Base-by-base conservation (phyloP, 2,329 filamentous ascomycete species). In the Penicillium verrucosum region DNA sequence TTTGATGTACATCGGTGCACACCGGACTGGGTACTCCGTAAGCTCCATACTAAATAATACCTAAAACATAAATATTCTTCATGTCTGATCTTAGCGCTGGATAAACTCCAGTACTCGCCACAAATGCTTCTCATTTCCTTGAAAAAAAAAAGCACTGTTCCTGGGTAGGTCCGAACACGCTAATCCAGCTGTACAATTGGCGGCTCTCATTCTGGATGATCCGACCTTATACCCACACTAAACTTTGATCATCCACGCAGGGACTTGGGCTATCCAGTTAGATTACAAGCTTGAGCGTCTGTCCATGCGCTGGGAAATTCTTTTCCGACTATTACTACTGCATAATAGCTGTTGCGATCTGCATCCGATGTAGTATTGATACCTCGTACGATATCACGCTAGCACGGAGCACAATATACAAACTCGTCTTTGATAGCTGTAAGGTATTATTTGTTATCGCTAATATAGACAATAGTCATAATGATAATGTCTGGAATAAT, bases 171-270 rank as follows among this genome's bases (percentile, higher is more conserved):
- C 58, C 40, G 32, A 60, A 42, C 48, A 50, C 49, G 12, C 25
- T n/a, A 16, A 29, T 27, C 4, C 6, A 21, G 25, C 16, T 25
- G 50, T 42, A 43, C 41, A 41, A 60, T 56, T 61, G 54, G 59
- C 32, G 45, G 27, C 34, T 42, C 12, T n/a, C 30, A 42, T 53
- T 37, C 51, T 47, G 51, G 21, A 37, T 51, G 32, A 51, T 54
- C 49, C 41, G 48, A 51, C 21, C 36, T 40, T 42, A 40, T 46
- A 45, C 43, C 45, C 47, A 45, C 47, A 34, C 49, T 36, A 32
- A 50, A 57, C 55, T 46, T 34, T 54, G 63, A 60, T 63, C 55
- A 54, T 45, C 50, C 29, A 50, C 57, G 59, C 61, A 65, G 62
- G 61, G 60, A 59, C 49, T 60, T 40, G 16, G 25, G 10, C 51